Evolutionary conservation across 73 alveolate genomes (phyloP).

Genomic region (Halteria grandinella): DNA sequence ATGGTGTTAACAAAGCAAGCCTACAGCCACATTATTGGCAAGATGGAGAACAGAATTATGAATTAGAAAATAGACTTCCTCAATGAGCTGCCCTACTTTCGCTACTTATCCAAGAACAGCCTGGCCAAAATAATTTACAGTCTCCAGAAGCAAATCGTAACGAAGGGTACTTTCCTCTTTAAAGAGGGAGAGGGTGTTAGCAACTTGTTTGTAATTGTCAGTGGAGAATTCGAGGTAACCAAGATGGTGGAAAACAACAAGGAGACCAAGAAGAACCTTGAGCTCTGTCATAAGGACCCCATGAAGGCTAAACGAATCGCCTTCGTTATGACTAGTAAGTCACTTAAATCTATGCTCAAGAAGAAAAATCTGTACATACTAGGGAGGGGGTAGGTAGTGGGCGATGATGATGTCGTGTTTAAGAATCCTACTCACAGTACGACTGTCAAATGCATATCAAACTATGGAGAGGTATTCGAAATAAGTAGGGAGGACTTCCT

Average conservation of each 20-base stretch:
- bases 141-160: not conserved
- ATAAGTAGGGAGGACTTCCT: not conserved
- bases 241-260: not conserved
- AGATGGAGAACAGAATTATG: conserved; percentile 16
- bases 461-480: not conserved
- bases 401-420: not conserved
- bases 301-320: not conserved
- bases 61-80: conserved; percentile 18
- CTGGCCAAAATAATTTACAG: conserved; percentile 5
- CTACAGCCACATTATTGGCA: conserved; percentile 9
- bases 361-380: not conserved
- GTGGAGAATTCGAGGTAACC: conserved; percentile 45
- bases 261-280: not conserved
- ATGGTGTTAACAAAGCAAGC: conserved; percentile 50
- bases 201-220: not conserved
- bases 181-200: conserved; percentile 19
- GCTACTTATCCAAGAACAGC: conserved; percentile 13
- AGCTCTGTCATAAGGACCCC: not conserved
- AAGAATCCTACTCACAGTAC: not conserved
- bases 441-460: not conserved
- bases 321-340: not conserved
- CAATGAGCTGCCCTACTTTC: conserved; percentile 27
- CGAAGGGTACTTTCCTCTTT: not conserved
- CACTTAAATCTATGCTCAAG: not conserved
- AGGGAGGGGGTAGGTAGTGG: not conserved